A percentile compares a stretch with the other conserved stretches of the same genome.
These are phyloP conservation scores for Pseudogymnoascus sp. DNA, from an alignment of 2,329 filamentous ascomycete species.

Conservation along the genomic window DNA sequence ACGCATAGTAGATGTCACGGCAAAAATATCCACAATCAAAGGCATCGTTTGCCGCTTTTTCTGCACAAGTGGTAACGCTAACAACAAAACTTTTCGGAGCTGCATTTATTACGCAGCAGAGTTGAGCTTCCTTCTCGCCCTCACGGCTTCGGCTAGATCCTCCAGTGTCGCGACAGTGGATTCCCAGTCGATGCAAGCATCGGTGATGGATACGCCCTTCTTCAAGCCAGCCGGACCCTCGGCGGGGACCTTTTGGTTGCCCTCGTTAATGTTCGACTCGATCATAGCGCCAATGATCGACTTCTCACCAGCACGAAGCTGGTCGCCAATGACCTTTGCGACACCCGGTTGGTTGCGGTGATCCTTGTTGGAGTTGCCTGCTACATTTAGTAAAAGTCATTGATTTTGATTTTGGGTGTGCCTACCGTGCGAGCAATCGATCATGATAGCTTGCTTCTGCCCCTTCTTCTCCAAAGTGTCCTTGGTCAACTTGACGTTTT, in stretches of 20 bases:
- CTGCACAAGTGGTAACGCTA: neutral
- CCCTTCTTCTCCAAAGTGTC: constrained; percentile 74
- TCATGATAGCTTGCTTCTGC: constrained; percentile 85
- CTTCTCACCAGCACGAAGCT: constrained; percentile 78
- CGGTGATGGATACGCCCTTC: constrained; percentile 89
- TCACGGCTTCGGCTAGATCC: constrained; percentile 75
- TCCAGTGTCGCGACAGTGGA: constrained; percentile 73
- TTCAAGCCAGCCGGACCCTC: constrained; percentile 72
- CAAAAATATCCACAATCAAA: constrained; percentile 1
- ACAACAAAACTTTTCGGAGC: constrained; percentile 2
- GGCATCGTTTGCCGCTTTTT: neutral
- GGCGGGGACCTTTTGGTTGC: constrained; percentile 76
- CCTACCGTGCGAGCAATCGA: constrained; percentile 93
- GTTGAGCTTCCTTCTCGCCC: constrained; percentile 54
- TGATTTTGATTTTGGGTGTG: constrained; percentile 10
- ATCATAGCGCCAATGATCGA: constrained; percentile 97
- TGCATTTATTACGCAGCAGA: neutral
- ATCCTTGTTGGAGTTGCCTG: constrained; percentile 94
- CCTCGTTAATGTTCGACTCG: constrained; percentile 93
- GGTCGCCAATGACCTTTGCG: constrained; percentile 70
- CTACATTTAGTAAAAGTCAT: constrained; percentile 1
- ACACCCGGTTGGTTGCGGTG: constrained; percentile 97
- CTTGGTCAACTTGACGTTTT: constrained; percentile 70
- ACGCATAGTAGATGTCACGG: neutral
- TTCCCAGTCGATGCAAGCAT: constrained; percentile 94